Percentiles rank a stretch among this genome's conserved stretches.
Evolutionary conservation across 345 rosid genomes (phyloP).

Genomic region (Lepidium aucheri): DNA sequence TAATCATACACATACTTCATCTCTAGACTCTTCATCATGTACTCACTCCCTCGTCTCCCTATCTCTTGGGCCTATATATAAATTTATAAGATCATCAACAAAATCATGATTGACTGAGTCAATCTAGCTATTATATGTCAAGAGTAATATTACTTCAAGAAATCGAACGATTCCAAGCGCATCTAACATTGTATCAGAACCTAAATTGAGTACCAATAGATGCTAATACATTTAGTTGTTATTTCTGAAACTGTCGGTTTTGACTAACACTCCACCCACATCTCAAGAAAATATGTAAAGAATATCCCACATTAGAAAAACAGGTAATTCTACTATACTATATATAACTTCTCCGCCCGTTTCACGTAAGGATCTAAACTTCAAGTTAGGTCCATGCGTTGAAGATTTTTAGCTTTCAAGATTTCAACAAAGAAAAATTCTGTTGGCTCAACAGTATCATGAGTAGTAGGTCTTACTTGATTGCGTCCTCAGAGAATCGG

Average conservation of each 20-base stretch:
- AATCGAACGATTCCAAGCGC: no score
- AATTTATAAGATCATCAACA: not conserved
- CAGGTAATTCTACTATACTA: no score
- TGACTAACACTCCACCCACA: no score
- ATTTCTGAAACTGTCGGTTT: no score
- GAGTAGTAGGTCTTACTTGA: constrained; percentile 43
- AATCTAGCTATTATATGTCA: no score
- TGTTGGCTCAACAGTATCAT: constrained; percentile 96
- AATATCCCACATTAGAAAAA: no score
- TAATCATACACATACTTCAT: constrained; percentile 54
- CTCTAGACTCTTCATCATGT: constrained; percentile 31
- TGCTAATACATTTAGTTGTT: no score
- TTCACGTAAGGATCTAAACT: constrained; percentile 79
- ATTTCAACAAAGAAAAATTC: constrained; percentile 69
- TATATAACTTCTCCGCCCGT: no score
- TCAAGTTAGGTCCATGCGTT: constrained; percentile 60
- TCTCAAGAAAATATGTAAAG: no score
- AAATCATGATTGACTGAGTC: not conserved
- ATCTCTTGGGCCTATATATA: constrained; percentile 38
- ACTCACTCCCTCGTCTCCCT: constrained; percentile 41
- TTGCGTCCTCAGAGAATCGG: constrained; percentile 79
- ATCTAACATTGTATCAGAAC: no score
- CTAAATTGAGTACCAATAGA: no score
- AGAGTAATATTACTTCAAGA: no score
- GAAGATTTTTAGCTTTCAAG: constrained; percentile 82